These are phyloP conservation scores for Rhodotorula sp. DNA, from an alignment of 1,284 basidiomycete genomes.

Conservation along the genomic window DNA sequence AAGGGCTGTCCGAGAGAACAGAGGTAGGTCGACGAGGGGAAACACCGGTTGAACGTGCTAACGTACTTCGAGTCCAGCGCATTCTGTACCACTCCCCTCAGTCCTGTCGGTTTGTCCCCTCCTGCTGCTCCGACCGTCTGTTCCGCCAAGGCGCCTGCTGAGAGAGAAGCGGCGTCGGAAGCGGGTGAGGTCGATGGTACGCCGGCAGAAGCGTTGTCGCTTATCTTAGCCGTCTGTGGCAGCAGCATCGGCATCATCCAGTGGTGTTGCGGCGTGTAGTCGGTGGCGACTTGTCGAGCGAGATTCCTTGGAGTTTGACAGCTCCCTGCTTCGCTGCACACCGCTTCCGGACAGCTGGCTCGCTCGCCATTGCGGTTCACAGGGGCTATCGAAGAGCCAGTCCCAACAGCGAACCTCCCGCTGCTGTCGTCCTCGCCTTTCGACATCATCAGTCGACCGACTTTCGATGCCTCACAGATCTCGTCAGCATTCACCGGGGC, in stretches of 20 bases:
- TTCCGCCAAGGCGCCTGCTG: neutral
- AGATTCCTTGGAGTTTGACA: neutral
- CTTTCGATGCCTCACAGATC: no score
- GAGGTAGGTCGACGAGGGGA: neutral
- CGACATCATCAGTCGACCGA: no score
- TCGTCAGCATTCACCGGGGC: no score
- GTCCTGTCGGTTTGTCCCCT: slow-evolving; percentile 3
- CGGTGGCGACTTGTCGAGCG: neutral
- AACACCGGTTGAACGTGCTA: rapidly evolving
- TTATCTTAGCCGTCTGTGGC: neutral
- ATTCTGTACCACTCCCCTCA: slow-evolving; percentile 32
- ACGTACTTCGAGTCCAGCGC: slow-evolving; percentile 38
- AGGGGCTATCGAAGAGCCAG: no score
- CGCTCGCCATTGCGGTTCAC: no score
- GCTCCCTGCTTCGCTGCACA: no score
- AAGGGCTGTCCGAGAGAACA: slow-evolving; percentile 61
- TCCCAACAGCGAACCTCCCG: no score
- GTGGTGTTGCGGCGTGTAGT: neutral
- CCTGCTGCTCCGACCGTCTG: neutral
- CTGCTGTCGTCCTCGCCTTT: no score
- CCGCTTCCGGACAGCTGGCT: no score
- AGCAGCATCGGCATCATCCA: neutral
- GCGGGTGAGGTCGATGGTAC: neutral
- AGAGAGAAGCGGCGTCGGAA: neutral
- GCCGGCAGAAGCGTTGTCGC: neutral